Evolutionary conservation across 495 filamentous ascomycete species (phyloP).

Genomic region (Aspergillus haitiensis): DNA sequence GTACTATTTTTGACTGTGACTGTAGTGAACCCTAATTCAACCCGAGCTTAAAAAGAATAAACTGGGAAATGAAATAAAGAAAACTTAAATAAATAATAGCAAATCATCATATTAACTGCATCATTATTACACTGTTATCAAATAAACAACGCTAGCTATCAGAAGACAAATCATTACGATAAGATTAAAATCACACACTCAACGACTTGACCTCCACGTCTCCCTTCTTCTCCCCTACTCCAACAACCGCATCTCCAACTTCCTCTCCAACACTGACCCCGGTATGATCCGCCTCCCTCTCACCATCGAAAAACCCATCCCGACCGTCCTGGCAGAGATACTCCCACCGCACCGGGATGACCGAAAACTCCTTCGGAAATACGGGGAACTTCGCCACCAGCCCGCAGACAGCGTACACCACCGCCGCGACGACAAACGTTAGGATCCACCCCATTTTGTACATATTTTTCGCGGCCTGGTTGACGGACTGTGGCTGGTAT

Average conservation of each 20-base stretch:
- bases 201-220: neutral
- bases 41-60: too few species aligned
- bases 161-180: neutral
- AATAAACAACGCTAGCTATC: too few species aligned
- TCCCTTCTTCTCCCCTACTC: neutral
- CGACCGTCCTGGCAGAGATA: constrained; percentile 12
- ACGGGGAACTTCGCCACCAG: neutral
- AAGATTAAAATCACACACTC: neutral
- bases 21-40: too few species aligned
- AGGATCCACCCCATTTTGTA: constrained; percentile 15
- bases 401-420: constrained; percentile 2
- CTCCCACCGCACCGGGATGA: constrained; percentile 4
- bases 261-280: constrained; percentile 5
- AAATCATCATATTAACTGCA: too few species aligned
- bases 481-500: constrained; percentile 9
- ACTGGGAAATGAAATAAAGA: too few species aligned
- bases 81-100: too few species aligned
- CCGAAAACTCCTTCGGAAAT: constrained; percentile 3
- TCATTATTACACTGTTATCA: too few species aligned
- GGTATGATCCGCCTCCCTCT: constrained; percentile 7
- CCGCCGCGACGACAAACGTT: constrained; percentile 9
- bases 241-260: neutral
- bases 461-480: constrained; percentile 16
- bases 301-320: constrained; percentile 15
- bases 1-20: too few species aligned